phyloP scores from a whole-genome alignment of 495 filamentous ascomycete genomes.

The Sordaria brevicollis region DNA sequence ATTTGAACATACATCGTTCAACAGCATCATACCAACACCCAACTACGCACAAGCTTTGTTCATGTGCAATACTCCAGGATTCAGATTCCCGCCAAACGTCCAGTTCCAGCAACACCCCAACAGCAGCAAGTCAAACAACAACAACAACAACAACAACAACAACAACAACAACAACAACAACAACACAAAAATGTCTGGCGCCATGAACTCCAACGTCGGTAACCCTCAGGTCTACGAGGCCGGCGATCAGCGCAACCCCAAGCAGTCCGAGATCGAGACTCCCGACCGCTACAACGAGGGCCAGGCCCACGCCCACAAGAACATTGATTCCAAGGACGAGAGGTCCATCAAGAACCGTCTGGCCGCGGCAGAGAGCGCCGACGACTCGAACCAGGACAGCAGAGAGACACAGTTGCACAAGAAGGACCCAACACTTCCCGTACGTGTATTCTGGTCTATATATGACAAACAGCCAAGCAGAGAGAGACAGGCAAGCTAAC shows the following conservation, averaged over 20 bases:
- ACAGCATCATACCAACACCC: background rate
- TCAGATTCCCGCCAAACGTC: background rate
- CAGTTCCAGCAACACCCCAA: background rate
- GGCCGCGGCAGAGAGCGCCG: constrained; percentile 44
- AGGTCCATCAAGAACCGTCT: constrained; percentile 71
- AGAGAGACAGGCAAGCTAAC: constrained; percentile 4
- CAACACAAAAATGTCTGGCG: too few species aligned
- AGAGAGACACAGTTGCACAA: constrained; percentile 47
- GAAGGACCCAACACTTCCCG: constrained; percentile 58
- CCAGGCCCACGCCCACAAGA: constrained; percentile 50
- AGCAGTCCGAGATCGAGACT: constrained; percentile 42
- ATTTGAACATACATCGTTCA: background rate
- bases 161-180: too few species aligned
- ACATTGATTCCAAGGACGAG: constrained; percentile 71
- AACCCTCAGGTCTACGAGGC: constrained; percentile 31
- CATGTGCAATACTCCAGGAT: background rate
- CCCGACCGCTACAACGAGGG: constrained; percentile 56
- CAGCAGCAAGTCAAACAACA: background rate
- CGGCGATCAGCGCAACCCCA: constrained; percentile 61
- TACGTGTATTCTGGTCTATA: constrained; percentile 27
- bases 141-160: too few species aligned
- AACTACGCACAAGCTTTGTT: background rate
- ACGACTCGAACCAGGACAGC: constrained; percentile 23
- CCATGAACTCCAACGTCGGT: constrained; percentile 31
- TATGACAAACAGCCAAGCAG: background rate